Base-by-base conservation (phyloP, 441 rosid genomes). In the Pelargonium fulgidum region DNA sequence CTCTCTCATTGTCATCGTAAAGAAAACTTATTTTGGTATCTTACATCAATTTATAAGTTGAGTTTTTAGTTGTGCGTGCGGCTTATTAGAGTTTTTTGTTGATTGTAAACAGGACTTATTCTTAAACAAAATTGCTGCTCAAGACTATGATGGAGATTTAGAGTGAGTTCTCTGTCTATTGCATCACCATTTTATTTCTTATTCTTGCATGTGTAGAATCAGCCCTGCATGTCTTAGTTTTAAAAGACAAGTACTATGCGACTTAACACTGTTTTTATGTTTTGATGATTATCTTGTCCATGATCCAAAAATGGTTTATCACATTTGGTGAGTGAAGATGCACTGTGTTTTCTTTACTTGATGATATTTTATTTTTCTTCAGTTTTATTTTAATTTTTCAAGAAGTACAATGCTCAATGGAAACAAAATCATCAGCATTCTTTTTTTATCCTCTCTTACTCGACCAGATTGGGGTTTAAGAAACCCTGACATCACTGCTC, bases 71-170 rank as follows among this genome's bases (percentile, higher is more conserved):
- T 62, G 13, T 59, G 64, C 64, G 24, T 20, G 64, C 14, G 64
- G 64, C 36, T 79, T 22, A 58, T 64, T 66, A 69, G 48, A 54
- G 76, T 68, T 67, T 78, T 62, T 39, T 67, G 45, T 63, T 56
- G 20, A 50, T 17, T 8, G 17, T 29, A 61, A 76, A 72, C 90
- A 92, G 99, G 96, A 89, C 22, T 74, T 90, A 69, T 84, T 88
- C 79, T 81, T 81, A 62, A 89, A 83, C 77, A 88, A 85, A 83
- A 82, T 69, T 78, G 77, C 78, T 54, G 76, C 76, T 61, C 70
- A 79, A 16, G 76, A 69, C 67, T 77, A 76, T 70, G 87, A 69
- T 80, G 87, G 54, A 77, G 75, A 75, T 74, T 78, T 81, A 68
- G 74, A 67, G 99, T 89, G 86, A 76, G 91, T 64, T 56, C 68